Evolutionary conservation across 2,329 filamentous ascomycete genomes (phyloP).

Genomic region (Bisporella sp.): DNA sequence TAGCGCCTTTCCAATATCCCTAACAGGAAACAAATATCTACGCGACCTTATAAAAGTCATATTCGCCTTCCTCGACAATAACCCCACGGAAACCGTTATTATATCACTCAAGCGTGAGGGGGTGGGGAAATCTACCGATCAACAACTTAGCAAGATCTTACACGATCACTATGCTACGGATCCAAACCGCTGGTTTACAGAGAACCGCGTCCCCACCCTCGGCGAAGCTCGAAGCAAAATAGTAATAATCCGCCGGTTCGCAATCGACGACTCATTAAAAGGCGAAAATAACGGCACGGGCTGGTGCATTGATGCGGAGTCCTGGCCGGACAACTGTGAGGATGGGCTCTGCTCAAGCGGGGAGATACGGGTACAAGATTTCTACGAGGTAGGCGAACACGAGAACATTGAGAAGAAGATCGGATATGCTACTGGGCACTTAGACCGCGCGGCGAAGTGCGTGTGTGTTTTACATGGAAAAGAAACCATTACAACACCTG

Average conservation of each 20-base stretch:
- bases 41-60: conserved; percentile 63
- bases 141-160: conserved; percentile 69
- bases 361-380: conserved; percentile 82
- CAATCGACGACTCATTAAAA: conserved; percentile 49
- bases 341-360: conserved; percentile 65
- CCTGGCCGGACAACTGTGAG: conserved; percentile 85
- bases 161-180: conserved; percentile 62
- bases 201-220: conserved; percentile 68
- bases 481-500: conserved; percentile 16
- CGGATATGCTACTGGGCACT: conserved; percentile 62
- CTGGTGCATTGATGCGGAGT: conserved; percentile 53
- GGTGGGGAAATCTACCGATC: conserved; percentile 70
- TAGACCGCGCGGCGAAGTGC: conserved; percentile 61
- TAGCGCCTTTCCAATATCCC: conserved; percentile 78
- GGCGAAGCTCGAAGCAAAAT: conserved; percentile 76
- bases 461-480: conserved; percentile 38
- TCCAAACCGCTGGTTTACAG: conserved; percentile 66
- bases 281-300: conserved; percentile 42
- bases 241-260: conserved; percentile 77
- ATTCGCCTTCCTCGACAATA: conserved; percentile 66
- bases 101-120: conserved; percentile 91
- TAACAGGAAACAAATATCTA: conserved; percentile 77
- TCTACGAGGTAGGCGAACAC: conserved; percentile 77
- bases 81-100: conserved; percentile 77
- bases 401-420: conserved; percentile 78